Conservation (phyloP, 441 rosid species). For the Pelargonium citronellum region DNA sequence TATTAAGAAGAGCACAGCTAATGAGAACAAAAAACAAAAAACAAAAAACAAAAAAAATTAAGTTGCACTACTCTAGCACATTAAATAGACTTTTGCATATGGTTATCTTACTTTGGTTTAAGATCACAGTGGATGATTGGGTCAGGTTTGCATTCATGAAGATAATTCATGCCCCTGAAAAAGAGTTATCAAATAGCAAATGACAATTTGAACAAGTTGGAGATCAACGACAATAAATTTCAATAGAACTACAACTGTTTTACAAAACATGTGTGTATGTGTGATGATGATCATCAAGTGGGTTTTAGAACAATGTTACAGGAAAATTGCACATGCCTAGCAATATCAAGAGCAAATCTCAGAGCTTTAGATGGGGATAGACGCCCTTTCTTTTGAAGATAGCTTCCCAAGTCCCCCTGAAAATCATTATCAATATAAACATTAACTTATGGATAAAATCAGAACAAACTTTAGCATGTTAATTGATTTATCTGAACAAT, state of each 20-base stretch:
- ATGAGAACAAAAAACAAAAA: slow-evolving; percentile 11
- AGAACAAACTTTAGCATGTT: not conserved
- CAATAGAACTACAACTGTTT: not conserved
- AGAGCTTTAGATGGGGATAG: slow-evolving; percentile 69
- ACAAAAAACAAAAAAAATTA: slow-evolving; percentile 2
- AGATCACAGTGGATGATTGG: slow-evolving; percentile 86
- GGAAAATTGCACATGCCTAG: slow-evolving; percentile 47
- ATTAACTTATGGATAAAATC: not conserved
- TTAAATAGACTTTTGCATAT: slow-evolving; percentile 40
- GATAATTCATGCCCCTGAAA: slow-evolving; percentile 94
- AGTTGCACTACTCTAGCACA: slow-evolving; percentile 20
- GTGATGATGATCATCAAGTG: slow-evolving; percentile 9
- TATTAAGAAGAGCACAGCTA: slow-evolving; percentile 49
- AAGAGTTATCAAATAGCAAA: slow-evolving; percentile 25
- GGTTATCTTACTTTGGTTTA: slow-evolving; percentile 88
- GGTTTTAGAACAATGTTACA: not conserved
- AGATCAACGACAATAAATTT: not conserved
- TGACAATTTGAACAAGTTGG: slow-evolving; percentile 17
- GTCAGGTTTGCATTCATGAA: slow-evolving; percentile 94
- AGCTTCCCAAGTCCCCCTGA: slow-evolving; percentile 82
- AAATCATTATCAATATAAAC: slow-evolving; percentile 25
- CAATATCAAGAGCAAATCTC: slow-evolving; percentile 80
- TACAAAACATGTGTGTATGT: not conserved
- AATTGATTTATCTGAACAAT: not conserved
- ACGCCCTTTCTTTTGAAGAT: slow-evolving; percentile 90